Percentiles rank a stretch among this genome's conserved stretches.
phyloP scores from a whole-genome alignment of 768 basidiomycete genomes.

The Russula earlei region DNA sequence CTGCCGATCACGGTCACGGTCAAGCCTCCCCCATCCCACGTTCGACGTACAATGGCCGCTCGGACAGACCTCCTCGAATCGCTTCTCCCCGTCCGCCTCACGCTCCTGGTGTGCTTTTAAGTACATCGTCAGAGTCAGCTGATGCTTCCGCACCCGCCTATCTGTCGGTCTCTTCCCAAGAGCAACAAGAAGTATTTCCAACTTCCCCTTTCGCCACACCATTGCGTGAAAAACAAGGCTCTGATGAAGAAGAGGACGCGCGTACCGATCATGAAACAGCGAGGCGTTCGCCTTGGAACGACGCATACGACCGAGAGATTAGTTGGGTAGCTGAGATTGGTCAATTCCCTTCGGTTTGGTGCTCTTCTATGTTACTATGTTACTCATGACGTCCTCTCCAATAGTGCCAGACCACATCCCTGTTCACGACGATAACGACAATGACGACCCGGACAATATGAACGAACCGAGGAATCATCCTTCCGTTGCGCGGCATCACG shows the following conservation, averaged over 20 bases:
- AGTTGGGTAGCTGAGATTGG: constrained; percentile 75
- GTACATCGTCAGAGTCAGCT: constrained; percentile 36
- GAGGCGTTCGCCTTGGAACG: constrained; percentile 21
- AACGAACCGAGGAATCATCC: too few species aligned
- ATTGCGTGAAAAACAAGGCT: constrained; percentile 43
- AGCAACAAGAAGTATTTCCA: constrained; percentile 51
- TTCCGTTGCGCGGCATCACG: too few species aligned
- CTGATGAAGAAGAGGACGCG: constrained; percentile 54
- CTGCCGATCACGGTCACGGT: constrained; percentile 20
- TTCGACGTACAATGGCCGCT: constrained; percentile 34
- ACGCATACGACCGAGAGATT: constrained; percentile 37
- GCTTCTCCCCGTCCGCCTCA: constrained; percentile 35
- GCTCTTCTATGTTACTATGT: too few species aligned
- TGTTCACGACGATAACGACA: too few species aligned
- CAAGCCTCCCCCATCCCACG: constrained; percentile 30
- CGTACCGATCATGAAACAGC: constrained; percentile 32
- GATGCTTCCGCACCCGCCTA: constrained; percentile 44
- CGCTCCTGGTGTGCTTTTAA: constrained; percentile 44
- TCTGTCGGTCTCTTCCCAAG: constrained; percentile 35
- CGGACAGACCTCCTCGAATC: constrained; percentile 32
- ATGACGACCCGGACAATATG: too few species aligned
- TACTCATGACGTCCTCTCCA: too few species aligned
- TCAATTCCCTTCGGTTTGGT: too few species aligned
- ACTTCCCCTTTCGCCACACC: constrained; percentile 68
- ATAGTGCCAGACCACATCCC: too few species aligned